These are phyloP conservation scores for Ormosia emarginata DNA, from an alignment of 306 rosid genomes.

Conservation along the genomic window DNA sequence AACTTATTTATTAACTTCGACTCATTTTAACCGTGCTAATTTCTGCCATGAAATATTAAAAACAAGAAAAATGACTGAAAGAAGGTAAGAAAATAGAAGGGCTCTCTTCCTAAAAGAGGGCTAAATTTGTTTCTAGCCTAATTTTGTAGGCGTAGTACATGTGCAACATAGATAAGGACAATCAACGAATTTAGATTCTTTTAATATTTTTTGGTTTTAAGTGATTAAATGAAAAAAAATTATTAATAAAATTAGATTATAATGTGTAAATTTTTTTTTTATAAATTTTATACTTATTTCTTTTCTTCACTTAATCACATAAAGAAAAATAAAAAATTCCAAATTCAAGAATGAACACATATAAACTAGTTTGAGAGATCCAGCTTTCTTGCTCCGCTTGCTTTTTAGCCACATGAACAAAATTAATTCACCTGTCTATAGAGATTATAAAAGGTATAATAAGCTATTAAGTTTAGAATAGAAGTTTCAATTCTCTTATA, in stretches of 20 bases:
- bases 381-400: constrained; percentile 13
- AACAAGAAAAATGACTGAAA: not conserved
- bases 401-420: constrained; percentile 16
- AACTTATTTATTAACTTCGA: too few relatives aligned
- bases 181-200: too few relatives aligned
- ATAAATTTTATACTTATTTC: too few relatives aligned
- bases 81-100: not conserved
- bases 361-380: not conserved
- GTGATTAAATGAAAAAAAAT: too few relatives aligned
- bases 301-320: too few relatives aligned
- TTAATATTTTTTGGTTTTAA: too few relatives aligned
- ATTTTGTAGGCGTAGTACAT: not conserved
- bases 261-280: too few relatives aligned
- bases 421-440: not conserved
- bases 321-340: too few relatives aligned
- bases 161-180: not conserved
- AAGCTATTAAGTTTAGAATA: not conserved
- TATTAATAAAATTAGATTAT: too few relatives aligned
- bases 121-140: constrained; percentile 1
- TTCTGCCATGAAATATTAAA: not conserved
- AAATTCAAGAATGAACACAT: not conserved
- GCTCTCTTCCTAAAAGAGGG: not conserved
- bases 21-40: too few relatives aligned
- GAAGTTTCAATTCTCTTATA: not conserved
- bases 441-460: not conserved